phyloP scores from a whole-genome alignment of 1,284 basidiomycete genomes.

The Lignosus rhinocerotis region DNA sequence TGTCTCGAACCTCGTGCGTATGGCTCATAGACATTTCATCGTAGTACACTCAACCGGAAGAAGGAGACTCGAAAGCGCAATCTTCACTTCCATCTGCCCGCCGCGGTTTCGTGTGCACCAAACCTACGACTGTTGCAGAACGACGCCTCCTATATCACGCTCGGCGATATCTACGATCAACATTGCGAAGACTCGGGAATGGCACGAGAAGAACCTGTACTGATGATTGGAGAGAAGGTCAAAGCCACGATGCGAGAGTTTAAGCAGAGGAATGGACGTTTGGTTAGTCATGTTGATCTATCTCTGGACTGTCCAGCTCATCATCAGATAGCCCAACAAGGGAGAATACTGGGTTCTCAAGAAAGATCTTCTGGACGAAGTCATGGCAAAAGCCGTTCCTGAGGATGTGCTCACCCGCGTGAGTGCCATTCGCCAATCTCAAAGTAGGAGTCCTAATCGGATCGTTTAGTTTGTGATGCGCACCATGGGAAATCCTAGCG shows the following conservation, averaged over 20 bases:
- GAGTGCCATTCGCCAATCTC: conserved; percentile 30
- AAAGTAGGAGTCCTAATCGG: too few relatives aligned
- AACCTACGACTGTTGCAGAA: conserved; percentile 87
- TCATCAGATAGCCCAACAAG: conserved; percentile 51
- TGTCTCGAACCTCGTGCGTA: conserved; percentile 7
- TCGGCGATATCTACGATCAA: conserved; percentile 94
- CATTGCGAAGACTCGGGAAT: conserved; percentile 82
- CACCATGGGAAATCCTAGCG: conserved; percentile 82
- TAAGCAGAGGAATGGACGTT: conserved; percentile 42
- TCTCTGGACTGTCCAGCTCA: background rate
- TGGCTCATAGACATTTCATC: background rate
- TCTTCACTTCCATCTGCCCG: conserved; percentile 89
- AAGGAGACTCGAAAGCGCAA: conserved; percentile 95
- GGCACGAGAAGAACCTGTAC: conserved; percentile 85
- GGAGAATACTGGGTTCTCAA: conserved; percentile 76
- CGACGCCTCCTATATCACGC: conserved; percentile 87
- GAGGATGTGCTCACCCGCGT: conserved; percentile 87
- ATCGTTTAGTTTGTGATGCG: conserved; percentile 79
- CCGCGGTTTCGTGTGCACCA: conserved; percentile 84
- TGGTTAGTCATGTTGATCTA: background rate
- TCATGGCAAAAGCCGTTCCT: conserved; percentile 87
- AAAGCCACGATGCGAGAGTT: conserved; percentile 69
- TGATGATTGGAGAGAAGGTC: conserved; percentile 83
- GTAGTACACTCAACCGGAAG: conserved; percentile 79
- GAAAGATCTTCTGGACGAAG: conserved; percentile 91